A percentile compares a stretch with the other conserved stretches of the same genome.
phyloP scores from a whole-genome alignment of 1,139 yeast genomes.

The Hemisphaericaspora xylanilytica region DNA sequence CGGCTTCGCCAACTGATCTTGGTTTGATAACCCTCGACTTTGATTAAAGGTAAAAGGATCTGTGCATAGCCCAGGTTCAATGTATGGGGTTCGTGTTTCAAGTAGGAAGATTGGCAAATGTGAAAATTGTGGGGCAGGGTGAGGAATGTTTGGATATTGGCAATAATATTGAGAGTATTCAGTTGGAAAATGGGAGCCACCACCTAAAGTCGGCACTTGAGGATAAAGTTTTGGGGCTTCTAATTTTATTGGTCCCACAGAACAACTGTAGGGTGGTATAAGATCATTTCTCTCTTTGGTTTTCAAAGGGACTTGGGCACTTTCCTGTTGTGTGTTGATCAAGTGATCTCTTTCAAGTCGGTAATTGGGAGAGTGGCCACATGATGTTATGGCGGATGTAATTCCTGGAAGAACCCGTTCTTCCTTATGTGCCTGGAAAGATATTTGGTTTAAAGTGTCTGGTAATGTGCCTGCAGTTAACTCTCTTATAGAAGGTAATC shows the following conservation, averaged over 20 bases:
- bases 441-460: not conserved
- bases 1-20: slow-evolving; percentile 1
- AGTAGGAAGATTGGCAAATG: no score
- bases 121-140: no score
- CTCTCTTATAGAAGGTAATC: slow-evolving; percentile 37
- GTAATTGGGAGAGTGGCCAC: not conserved
- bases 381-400: not conserved
- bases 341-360: slow-evolving; percentile 1
- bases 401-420: not conserved
- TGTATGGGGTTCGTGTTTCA: no score
- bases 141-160: no score
- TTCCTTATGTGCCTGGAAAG: not conserved
- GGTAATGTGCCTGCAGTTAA: slow-evolving; percentile 21
- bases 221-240: no score
- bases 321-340: not conserved
- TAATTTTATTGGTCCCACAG: no score
- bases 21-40: not conserved
- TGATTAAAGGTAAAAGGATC: no score
- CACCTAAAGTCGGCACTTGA: no score
- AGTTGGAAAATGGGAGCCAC: no score
- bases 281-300: not conserved
- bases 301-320: not conserved
- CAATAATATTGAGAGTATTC: no score
- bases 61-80: slow-evolving; percentile 11
- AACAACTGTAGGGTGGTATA: not conserved